Evolutionary conservation across 257 asterid species (phyloP), one percentile per base, ranked within the genome.

Genomic region (Euphrasia confusa): DNA sequence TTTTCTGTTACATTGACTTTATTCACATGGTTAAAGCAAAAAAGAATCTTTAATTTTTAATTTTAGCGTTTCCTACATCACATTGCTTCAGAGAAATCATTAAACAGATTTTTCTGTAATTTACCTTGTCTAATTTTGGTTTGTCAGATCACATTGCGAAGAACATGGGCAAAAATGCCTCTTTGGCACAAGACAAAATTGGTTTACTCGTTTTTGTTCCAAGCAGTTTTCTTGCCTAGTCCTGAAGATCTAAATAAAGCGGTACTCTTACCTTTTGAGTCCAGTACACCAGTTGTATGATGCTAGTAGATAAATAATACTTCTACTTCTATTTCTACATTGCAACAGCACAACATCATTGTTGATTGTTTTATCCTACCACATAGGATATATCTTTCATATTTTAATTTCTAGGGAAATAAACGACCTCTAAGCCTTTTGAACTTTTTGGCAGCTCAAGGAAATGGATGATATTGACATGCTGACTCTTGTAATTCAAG

Each of bases 81-180:
- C 9, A 47, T 1, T 50, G 11, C 56, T 24, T 26, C 60, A 35
- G 33, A 47, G 30, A 53, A 37, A 28, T 56, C 48, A 11, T 57
- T 53, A 44, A 14, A 10, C 47, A 12, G 27, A 32, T 27, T 52
- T 27, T 52, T 13, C 37, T 24, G 14, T 56, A 37, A 47, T 27
- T 42, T 73, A 58, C 24, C 24, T 44, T 61, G 18, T 62, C 55
- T 14, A 37, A 65, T 68, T 40, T 28, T 58, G 64, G 52, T 57
- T 61, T 70, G 63, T 66, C 65, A 83, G 99, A 82, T 89, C 70
- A 92, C 97, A 3, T 75, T 92, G 71, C 71, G 71, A 80, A 87
- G 99, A 82, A 84, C 97, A 17, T 92, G 97, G 99, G 91, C 83
- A 1, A 78, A 69, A 72, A 81, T 92, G 99, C 89, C 97, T 10